Evolutionary conservation across 768 basidiomycete species (phyloP), one percentile per base, ranked within the genome.

Genomic region (Leccinum sublutescens): DNA sequence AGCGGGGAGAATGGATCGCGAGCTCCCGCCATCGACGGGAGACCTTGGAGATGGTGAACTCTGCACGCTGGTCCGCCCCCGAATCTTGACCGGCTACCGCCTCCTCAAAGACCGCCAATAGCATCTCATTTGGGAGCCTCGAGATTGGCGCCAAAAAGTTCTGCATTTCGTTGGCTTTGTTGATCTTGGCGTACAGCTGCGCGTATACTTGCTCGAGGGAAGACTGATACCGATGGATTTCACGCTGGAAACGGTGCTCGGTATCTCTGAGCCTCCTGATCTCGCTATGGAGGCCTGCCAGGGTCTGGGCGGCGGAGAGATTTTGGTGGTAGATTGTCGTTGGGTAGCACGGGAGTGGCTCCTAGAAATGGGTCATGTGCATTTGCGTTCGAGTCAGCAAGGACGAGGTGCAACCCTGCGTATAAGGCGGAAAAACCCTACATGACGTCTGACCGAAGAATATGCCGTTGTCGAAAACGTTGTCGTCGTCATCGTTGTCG

Each of bases 21-120:
- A 73, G 60, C 33, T 64, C 58, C 59, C 74, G 68, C 72, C 74
- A 75, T 36, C 71, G 64, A 43, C 65, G 74, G 23, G 70, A 74
- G 11, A 75, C 74, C 25, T 64, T 64, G 50, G 74, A 67, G 15
- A 75, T 63, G 50, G 54, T 56, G 4, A 60, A 71, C 47, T 72
- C 71, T 15, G 58, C 58, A 34, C 66, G 64, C 45, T 54, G 59
- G 29, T 59, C 68, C 5, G 48, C 62, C 25, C 60, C 52, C 1
- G 65, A 49, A 33, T 73, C 64, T 36, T 74, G 68, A 29, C 62
- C 66, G 0, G 50, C 59, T 14, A 74, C 70, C 8, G 67, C 69
- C 50, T 72, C 73, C 48, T 74, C 69, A 14, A 72, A 72, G 25
- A 72, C 69, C 9, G 62, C 59, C 8, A 74, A 62, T 9, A 74